Evolutionary conservation across 768 basidiomycete genomes (phyloP), one percentile per base, ranked within the genome.

Genomic region (Boletus coccyginus): DNA sequence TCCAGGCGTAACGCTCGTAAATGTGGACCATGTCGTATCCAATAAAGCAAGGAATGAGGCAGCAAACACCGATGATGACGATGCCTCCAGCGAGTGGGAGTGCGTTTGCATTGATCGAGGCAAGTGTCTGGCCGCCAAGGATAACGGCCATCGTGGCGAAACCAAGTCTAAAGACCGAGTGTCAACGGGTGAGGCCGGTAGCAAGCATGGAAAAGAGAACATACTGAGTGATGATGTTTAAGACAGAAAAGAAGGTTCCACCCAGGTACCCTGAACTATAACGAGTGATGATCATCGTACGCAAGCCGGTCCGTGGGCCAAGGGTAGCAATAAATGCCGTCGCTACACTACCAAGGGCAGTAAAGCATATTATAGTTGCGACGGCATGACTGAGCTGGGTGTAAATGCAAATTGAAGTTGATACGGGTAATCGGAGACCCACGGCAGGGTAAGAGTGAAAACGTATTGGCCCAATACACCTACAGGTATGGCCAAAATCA

Each of bases 1-100:
- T 76, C 83, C 83, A 85, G 3, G 81, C 80, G 55, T 81, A 85
- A 13, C 81, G 76, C 57, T 84, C 82, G 62, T 78, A 83, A 52
- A 70, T 55, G 55, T 80, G 79, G 17, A 81, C 71, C 59, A 76
- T 62, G 53, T 80, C 57, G 58, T 80, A 79, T 3, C 79, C 79
- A 10, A 80, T 62, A 52, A 80, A 77, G 57, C 79, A 79, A 17
- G 78, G 78, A 19, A 80, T 62, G 33, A 80, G 60, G 46, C 69
- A 74, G 56, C 71, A 74, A 8, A 80, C 47, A 12, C 71, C 71
- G 29, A 80, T 71, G 40, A 84, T 76, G 50, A 81, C 73, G 52
- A 83, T 75, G 35, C 80, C 81, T 4, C 73, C 80, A 14, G 76
- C 71, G 13, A 83, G 74, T 0, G 80, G 74, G 5, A 82, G 73